Percentiles rank a stretch among this genome's conserved stretches.
phyloP scores from a whole-genome alignment of 371 early-diverging fungal genomes.

The Mortierella sp. region DNA sequence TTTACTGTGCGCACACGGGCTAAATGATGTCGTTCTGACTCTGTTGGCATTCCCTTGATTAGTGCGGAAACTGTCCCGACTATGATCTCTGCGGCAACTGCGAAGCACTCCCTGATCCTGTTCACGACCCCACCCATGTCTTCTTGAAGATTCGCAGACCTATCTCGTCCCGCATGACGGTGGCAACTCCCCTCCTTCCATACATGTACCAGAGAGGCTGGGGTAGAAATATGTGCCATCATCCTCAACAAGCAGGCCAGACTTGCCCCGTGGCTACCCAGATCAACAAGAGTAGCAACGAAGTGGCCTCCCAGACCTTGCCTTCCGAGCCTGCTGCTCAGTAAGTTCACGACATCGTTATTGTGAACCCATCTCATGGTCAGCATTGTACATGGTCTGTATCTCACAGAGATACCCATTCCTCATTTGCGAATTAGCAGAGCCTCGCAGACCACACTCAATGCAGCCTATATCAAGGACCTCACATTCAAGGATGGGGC shows the following conservation, averaged over 20 bases:
- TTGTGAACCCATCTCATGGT: neutral
- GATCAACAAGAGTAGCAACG: neutral
- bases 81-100: conserved; percentile 70
- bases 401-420: neutral
- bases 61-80: conserved; percentile 71
- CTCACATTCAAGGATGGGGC: conserved; percentile 74
- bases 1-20: too few species aligned
- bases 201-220: conserved; percentile 46
- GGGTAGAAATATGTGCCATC: conserved; percentile 28
- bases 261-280: conserved; percentile 12
- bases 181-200: conserved; percentile 33
- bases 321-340: neutral
- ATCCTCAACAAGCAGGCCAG: conserved; percentile 19
- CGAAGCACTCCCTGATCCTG: conserved; percentile 54
- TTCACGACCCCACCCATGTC: conserved; percentile 61
- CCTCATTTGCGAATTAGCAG: neutral
- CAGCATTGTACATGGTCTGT: too few species aligned
- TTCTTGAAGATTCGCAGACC: conserved; percentile 65
- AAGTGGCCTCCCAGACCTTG: conserved; percentile 4
- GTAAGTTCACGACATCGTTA: neutral
- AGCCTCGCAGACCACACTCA: conserved; percentile 6
- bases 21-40: neutral
- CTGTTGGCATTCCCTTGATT: neutral
- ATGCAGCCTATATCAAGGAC: conserved; percentile 69
- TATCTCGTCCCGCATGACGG: conserved; percentile 14